Conservation (phyloP, 2,329 filamentous ascomycete species). For the Coleophoma crateriformis region DNA sequence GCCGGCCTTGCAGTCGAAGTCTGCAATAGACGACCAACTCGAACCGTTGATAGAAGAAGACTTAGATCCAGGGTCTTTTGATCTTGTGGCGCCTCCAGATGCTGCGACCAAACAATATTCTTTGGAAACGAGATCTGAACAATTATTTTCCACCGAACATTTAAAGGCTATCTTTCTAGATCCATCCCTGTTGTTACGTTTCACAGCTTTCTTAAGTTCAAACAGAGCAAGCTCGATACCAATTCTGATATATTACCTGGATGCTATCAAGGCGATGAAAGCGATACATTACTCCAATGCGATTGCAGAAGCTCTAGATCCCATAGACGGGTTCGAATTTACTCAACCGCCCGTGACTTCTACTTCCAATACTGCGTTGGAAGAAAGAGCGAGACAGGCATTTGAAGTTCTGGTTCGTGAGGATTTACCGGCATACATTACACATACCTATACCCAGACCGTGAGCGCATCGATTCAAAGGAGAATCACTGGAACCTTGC, state of each 20-base stretch:
- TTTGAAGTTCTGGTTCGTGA: constrained; percentile 61
- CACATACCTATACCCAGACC: constrained; percentile 61
- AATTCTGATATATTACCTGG: constrained; percentile 65
- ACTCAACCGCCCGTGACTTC: constrained; percentile 41
- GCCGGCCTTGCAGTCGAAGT: constrained; percentile 21
- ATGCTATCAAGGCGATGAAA: constrained; percentile 64
- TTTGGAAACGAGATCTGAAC: constrained; percentile 58
- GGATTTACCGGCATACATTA: constrained; percentile 67
- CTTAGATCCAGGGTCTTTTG: constrained; percentile 47
- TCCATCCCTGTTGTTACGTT: constrained; percentile 55
- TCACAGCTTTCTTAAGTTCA: constrained; percentile 60
- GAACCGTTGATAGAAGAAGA: constrained; percentile 33
- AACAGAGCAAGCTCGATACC: constrained; percentile 58
- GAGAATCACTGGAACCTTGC: constrained; percentile 62
- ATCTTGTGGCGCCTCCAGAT: constrained; percentile 41
- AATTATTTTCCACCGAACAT: constrained; percentile 62
- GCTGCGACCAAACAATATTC: constrained; percentile 36
- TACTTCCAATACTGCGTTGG: constrained; percentile 52
- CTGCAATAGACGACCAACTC: constrained; percentile 38
- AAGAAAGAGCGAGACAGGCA: constrained; percentile 58
- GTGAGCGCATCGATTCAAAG: constrained; percentile 65
- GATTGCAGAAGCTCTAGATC: constrained; percentile 54
- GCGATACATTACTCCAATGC: constrained; percentile 69
- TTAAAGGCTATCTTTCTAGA: constrained; percentile 60
- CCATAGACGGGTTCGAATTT: constrained; percentile 50